Conservation (phyloP, 176 grass and related monocot species). For the Panicum miliaceum region DNA sequence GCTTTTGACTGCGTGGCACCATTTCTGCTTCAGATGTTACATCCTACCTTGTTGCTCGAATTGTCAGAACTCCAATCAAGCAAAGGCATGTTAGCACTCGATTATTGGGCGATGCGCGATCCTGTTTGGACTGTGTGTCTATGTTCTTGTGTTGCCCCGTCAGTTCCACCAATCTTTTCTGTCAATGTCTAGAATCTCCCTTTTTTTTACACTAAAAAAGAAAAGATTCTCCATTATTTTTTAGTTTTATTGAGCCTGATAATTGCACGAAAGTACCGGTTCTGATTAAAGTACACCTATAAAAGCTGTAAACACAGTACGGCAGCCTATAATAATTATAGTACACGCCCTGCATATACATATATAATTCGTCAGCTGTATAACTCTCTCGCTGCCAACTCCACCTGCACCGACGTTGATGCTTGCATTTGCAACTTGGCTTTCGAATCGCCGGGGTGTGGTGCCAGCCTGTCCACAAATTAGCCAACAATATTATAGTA, state of each 20-base stretch:
- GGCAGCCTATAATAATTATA: neutral
- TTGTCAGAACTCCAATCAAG: slow-evolving; percentile 15
- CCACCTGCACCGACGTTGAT: slow-evolving; percentile 16
- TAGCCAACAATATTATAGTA: neutral
- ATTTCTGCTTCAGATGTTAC: neutral
- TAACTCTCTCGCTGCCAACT: slow-evolving; percentile 31
- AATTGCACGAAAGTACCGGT: neutral
- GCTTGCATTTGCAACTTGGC: slow-evolving; percentile 40
- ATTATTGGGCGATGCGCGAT: neutral
- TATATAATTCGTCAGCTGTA: slow-evolving; percentile 25
- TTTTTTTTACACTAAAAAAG: neutral
- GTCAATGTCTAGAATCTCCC: slow-evolving; percentile 13
- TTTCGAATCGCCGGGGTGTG: neutral
- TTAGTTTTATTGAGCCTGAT: neutral
- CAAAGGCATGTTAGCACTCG: neutral
- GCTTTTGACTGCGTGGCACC: neutral
- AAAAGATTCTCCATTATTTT: neutral
- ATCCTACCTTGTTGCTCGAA: neutral
- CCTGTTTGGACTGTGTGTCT: neutral
- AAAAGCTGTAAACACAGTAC: neutral
- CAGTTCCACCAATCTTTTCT: neutral
- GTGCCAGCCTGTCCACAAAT: slow-evolving; percentile 22
- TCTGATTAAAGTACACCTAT: neutral
- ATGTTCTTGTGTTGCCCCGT: neutral
- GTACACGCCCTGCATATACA: neutral